Conservation (phyloP, 2,329 filamentous ascomycete species). For the Zalaria sp. region DNA sequence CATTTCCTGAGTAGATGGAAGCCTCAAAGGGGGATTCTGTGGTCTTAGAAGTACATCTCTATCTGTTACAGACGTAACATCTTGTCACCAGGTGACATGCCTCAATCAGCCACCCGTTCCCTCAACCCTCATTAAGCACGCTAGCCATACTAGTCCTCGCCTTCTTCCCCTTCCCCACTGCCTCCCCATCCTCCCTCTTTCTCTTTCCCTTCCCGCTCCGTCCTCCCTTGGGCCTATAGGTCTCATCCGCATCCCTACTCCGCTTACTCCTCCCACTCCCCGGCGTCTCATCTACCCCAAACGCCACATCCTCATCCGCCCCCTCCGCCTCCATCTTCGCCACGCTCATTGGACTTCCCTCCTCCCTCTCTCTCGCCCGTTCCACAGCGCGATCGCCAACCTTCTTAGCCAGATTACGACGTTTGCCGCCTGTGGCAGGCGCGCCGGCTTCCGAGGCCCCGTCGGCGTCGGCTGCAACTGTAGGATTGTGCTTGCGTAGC, state of each 20-base stretch:
- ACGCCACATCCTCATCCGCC: slow-evolving; percentile 24
- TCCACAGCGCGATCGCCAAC: slow-evolving; percentile 20
- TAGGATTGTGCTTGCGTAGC: slow-evolving; percentile 36
- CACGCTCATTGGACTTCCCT: slow-evolving; percentile 16
- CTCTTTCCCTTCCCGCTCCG: slow-evolving; percentile 31
- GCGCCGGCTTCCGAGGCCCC: slow-evolving; percentile 36
- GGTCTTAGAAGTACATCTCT: too few relatives aligned
- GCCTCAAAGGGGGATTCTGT: too few relatives aligned
- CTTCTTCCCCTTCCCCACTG: slow-evolving; percentile 8
- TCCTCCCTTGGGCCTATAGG: slow-evolving; percentile 35
- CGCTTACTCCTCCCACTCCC: slow-evolving; percentile 17
- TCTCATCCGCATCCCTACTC: slow-evolving; percentile 25
- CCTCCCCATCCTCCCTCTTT: slow-evolving; percentile 12
- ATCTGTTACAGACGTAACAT: too few relatives aligned
- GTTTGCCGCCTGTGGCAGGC: slow-evolving; percentile 55
- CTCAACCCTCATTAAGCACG: not conserved
- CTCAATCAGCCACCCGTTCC: too few relatives aligned
- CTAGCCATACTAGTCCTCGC: slow-evolving; percentile 8
- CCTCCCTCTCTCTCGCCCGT: slow-evolving; percentile 14
- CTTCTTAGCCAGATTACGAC: slow-evolving; percentile 19
- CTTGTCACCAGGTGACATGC: too few relatives aligned
- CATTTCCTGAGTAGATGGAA: too few relatives aligned
- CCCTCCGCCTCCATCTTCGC: slow-evolving; percentile 21
- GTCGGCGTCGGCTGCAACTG: slow-evolving; percentile 5
- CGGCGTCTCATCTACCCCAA: slow-evolving; percentile 14